Evolutionary conservation across 163 green algal species (phyloP).

Genomic region (Dunaliella salina): DNA sequence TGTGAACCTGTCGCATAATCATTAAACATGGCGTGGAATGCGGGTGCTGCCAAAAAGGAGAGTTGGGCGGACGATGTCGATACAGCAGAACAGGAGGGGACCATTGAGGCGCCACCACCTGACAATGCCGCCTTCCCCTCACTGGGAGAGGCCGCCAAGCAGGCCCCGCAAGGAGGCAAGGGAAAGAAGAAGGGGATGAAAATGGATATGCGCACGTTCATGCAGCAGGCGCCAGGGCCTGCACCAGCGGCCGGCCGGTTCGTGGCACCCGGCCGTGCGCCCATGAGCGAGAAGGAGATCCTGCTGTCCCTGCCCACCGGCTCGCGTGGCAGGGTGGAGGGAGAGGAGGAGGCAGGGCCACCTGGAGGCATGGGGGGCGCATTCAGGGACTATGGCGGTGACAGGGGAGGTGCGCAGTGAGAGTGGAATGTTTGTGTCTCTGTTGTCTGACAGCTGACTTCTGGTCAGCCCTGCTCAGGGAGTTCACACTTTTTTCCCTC

Average conservation of each 20-base stretch:
- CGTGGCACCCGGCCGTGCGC: slow-evolving; percentile 9
- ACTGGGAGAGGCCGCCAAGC: slow-evolving; percentile 29
- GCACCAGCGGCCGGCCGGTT: slow-evolving; percentile 2
- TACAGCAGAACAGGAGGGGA: not conserved
- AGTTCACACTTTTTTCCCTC: too few relatives aligned
- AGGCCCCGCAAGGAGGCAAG: slow-evolving; percentile 18
- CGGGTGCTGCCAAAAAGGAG: not conserved
- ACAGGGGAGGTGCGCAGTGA: slow-evolving; percentile 13
- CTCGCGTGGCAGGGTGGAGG: slow-evolving; percentile 40
- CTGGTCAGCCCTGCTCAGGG: too few relatives aligned
- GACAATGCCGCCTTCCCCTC: slow-evolving; percentile 40
- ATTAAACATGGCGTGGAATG: too few relatives aligned
- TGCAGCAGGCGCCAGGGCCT: slow-evolving; percentile 12
- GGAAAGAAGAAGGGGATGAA: slow-evolving; percentile 38
- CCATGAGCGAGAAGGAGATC: slow-evolving; percentile 39
- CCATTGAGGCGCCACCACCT: not conserved
- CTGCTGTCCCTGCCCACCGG: slow-evolving; percentile 57
- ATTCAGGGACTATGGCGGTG: slow-evolving; percentile 56
- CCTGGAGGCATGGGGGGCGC: slow-evolving; percentile 42
- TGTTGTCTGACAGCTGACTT: too few relatives aligned
- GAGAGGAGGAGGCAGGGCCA: slow-evolving; percentile 31
- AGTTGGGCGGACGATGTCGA: not conserved
- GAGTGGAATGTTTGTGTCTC: too few relatives aligned
- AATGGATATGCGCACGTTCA: slow-evolving; percentile 58
- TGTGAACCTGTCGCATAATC: too few relatives aligned